Percentiles rank a stretch among this genome's conserved stretches.
phyloP scores from a whole-genome alignment of 495 filamentous ascomycete genomes.

The Penicillium coffeae region DNA sequence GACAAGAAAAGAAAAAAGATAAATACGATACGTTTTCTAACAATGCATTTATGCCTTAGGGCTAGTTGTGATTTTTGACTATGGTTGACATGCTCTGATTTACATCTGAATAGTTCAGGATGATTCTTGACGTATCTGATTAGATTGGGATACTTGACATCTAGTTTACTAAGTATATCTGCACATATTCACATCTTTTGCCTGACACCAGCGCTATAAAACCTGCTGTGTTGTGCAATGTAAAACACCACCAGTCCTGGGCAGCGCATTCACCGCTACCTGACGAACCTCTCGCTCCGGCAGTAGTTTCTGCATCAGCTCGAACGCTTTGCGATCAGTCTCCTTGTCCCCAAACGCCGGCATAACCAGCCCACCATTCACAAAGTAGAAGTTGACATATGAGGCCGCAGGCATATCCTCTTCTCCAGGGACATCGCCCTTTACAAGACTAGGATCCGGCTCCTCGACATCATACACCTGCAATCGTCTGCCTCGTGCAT shows the following conservation, averaged over 20 bases:
- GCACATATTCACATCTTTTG: not conserved
- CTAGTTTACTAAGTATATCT: not conserved
- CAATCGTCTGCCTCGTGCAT: slow-evolving; percentile 26
- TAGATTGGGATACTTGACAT: too few species aligned
- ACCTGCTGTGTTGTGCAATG: slow-evolving; percentile 37
- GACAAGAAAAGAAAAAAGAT: slow-evolving; percentile 6
- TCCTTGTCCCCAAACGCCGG: slow-evolving; percentile 30
- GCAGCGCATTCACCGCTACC: slow-evolving; percentile 26
- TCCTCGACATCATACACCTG: slow-evolving; percentile 28
- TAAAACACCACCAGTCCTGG: slow-evolving; percentile 29
- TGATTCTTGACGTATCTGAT: too few species aligned
- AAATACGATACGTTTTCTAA: not conserved
- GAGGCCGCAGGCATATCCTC: slow-evolving; percentile 24
- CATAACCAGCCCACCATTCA: slow-evolving; percentile 31
- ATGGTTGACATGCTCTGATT: not conserved
- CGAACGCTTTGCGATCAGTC: slow-evolving; percentile 23
- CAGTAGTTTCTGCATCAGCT: slow-evolving; percentile 19
- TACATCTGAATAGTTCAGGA: too few species aligned
- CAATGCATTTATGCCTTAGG: slow-evolving; percentile 3
- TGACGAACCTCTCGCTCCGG: slow-evolving; percentile 24
- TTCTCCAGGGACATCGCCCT: slow-evolving; percentile 16
- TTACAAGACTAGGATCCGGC: slow-evolving; percentile 25
- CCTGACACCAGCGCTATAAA: not conserved
- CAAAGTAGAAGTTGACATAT: slow-evolving; percentile 38
- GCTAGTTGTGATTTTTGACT: not conserved